A percentile compares a stretch with the other conserved stretches of the same genome.
These are phyloP conservation scores for Sextonia rubra DNA, from an alignment of 164 flowering plant genomes.

Conservation along the genomic window DNA sequence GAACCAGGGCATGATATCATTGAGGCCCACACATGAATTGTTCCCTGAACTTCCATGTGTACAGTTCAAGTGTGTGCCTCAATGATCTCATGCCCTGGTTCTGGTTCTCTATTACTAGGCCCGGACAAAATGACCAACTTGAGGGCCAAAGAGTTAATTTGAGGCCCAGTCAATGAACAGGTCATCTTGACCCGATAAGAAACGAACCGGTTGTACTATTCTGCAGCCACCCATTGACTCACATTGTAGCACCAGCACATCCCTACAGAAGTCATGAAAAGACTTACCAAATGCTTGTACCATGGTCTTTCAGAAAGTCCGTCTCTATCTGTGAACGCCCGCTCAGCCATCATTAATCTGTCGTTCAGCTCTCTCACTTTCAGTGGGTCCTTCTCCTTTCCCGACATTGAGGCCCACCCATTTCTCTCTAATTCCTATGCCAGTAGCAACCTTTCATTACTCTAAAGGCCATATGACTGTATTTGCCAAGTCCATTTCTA, in stretches of 20 bases:
- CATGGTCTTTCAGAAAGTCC: constrained; percentile 58
- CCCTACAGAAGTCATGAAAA: not conserved
- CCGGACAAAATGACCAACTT: too few species aligned
- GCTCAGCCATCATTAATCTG: constrained; percentile 74
- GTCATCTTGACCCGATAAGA: not conserved
- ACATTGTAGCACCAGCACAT: not conserved
- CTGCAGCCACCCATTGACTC: too few species aligned
- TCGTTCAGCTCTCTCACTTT: constrained; percentile 62
- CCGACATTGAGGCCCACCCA: constrained; percentile 39
- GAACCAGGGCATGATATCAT: too few species aligned
- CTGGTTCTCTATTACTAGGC: too few species aligned
- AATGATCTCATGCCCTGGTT: too few species aligned
- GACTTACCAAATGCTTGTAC: constrained; percentile 73
- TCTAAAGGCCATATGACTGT: not conserved
- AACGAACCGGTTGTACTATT: too few species aligned
- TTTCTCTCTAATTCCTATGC: constrained; percentile 35
- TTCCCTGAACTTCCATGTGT: too few species aligned
- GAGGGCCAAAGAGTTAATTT: not conserved
- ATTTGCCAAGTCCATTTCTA: not conserved
- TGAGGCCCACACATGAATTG: too few species aligned
- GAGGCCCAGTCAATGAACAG: not conserved
- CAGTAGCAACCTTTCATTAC: not conserved
- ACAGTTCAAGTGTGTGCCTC: too few species aligned
- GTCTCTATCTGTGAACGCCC: constrained; percentile 65
- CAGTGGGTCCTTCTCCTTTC: constrained; percentile 20